These are phyloP conservation scores for Talaromyces atroroseus DNA, from an alignment of 2,329 filamentous ascomycete species.

Conservation along the genomic window DNA sequence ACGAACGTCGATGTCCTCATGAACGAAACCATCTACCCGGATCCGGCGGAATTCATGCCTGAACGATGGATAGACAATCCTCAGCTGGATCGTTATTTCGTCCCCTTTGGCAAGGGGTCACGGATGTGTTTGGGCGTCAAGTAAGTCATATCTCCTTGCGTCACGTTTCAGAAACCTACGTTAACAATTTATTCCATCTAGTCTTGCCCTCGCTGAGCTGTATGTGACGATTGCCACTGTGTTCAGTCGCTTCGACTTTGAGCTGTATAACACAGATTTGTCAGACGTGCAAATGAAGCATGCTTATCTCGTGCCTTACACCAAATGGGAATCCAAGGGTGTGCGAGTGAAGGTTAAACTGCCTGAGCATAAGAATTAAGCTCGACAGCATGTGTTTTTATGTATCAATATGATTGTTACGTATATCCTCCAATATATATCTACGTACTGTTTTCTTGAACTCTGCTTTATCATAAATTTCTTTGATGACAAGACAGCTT, in stretches of 20 bases:
- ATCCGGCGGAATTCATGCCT: constrained; percentile 30
- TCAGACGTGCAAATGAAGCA: constrained; percentile 12
- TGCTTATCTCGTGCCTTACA: constrained; percentile 7
- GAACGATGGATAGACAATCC: constrained; percentile 31
- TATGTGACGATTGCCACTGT: constrained; percentile 26
- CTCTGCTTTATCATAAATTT: too few relatives aligned
- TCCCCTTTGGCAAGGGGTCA: constrained; percentile 3
- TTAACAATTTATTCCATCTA: constrained; percentile 10
- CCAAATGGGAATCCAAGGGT: constrained; percentile 7
- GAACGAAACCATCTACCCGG: constrained; percentile 18
- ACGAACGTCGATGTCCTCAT: constrained; percentile 8
- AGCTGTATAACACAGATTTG: constrained; percentile 26
- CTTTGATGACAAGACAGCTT: too few relatives aligned
- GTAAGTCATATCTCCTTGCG: constrained; percentile 26
- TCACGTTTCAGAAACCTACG: background rate
- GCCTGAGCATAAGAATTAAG: background rate
- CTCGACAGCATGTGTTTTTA: background rate
- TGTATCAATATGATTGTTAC: background rate
- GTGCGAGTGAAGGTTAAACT: background rate
- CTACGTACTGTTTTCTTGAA: too few relatives aligned
- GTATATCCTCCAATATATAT: too few relatives aligned
- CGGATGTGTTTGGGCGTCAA: constrained; percentile 36
- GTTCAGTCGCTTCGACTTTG: constrained; percentile 26
- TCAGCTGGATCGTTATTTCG: constrained; percentile 23
- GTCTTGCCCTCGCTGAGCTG: constrained; percentile 30